Conservation (phyloP, 1,139 yeast species). For the Suhomyces guaymorum region DNA sequence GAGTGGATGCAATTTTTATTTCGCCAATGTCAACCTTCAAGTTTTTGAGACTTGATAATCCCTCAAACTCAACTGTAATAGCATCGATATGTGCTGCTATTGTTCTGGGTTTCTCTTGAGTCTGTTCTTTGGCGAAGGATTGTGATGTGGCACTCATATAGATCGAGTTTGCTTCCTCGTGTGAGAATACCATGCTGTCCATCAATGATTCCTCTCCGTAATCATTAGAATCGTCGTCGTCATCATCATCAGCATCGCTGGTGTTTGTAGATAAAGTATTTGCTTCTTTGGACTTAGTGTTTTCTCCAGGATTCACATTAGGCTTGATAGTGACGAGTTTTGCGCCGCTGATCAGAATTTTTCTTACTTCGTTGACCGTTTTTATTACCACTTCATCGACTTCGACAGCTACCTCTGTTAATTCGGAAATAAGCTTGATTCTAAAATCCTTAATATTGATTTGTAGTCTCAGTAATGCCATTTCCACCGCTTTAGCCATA, state of each 20-base stretch:
- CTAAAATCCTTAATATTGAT: slow-evolving; percentile 47
- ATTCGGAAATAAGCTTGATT: slow-evolving; percentile 53
- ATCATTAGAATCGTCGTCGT: slow-evolving; percentile 28
- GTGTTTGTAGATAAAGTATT: slow-evolving; percentile 13
- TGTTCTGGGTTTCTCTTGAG: slow-evolving; percentile 17
- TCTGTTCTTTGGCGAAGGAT: slow-evolving; percentile 26
- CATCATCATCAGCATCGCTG: slow-evolving; percentile 22
- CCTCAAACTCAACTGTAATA: slow-evolving; percentile 49
- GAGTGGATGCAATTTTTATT: slow-evolving; percentile 44
- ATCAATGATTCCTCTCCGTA: slow-evolving; percentile 48
- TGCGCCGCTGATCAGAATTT: slow-evolving; percentile 41
- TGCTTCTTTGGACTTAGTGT: slow-evolving; percentile 14
- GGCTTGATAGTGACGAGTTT: slow-evolving; percentile 41
- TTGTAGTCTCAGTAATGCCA: slow-evolving; percentile 64
- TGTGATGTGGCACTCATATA: slow-evolving; percentile 80
- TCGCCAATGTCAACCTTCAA: slow-evolving; percentile 48
- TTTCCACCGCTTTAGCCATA: slow-evolving; percentile 64
- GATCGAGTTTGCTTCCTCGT: slow-evolving; percentile 68
- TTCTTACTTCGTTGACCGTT: slow-evolving; percentile 51
- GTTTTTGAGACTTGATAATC: slow-evolving; percentile 50
- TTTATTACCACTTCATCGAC: slow-evolving; percentile 42
- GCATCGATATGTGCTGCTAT: slow-evolving; percentile 35
- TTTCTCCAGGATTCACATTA: slow-evolving; percentile 34
- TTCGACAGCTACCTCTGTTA: slow-evolving; percentile 45
- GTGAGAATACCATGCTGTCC: slow-evolving; percentile 67